phyloP scores from a whole-genome alignment of 2,329 filamentous ascomycete genomes.

The Fusarium camptoceras region DNA sequence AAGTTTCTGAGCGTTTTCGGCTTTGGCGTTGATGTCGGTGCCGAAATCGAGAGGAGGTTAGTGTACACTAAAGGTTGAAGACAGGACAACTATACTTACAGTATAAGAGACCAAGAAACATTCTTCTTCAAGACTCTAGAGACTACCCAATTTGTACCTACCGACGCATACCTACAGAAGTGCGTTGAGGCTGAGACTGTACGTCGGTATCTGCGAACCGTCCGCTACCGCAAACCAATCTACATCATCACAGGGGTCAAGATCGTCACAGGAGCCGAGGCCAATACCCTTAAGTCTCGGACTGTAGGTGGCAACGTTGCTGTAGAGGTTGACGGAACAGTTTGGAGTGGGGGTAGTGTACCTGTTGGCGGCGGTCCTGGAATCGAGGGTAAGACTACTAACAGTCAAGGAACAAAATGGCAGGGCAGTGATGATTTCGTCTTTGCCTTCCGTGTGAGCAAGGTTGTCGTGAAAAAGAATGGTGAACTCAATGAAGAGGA shows the following conservation, averaged over 20 bases:
- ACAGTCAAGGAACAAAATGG: too few species aligned
- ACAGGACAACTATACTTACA: too few species aligned
- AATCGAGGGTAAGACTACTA: not conserved
- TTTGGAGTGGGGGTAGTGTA: not conserved
- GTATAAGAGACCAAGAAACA: constrained; percentile 8
- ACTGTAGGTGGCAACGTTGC: not conserved
- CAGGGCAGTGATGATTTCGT: too few species aligned
- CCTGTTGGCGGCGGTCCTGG: not conserved
- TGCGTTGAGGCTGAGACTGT: not conserved
- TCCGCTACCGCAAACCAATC: constrained; percentile 15
- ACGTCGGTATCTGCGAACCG: not conserved
- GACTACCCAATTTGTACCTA: constrained; percentile 20
- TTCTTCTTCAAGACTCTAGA: constrained; percentile 13
- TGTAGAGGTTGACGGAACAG: not conserved
- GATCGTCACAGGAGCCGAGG: constrained; percentile 8
- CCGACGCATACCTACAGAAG: constrained; percentile 2
- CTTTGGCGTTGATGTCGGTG: too few species aligned
- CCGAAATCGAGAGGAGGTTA: too few species aligned
- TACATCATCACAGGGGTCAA: constrained; percentile 30
- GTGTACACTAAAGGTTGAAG: not conserved
- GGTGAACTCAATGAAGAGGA: too few species aligned
- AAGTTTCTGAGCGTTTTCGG: too few species aligned
- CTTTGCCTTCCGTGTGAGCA: too few species aligned
- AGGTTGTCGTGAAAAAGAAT: too few species aligned
- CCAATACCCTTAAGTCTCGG: not conserved